These are phyloP conservation scores for Globisporangium solare DNA, from an alignment of 352 stramenopile genomes.

Conservation along the genomic window DNA sequence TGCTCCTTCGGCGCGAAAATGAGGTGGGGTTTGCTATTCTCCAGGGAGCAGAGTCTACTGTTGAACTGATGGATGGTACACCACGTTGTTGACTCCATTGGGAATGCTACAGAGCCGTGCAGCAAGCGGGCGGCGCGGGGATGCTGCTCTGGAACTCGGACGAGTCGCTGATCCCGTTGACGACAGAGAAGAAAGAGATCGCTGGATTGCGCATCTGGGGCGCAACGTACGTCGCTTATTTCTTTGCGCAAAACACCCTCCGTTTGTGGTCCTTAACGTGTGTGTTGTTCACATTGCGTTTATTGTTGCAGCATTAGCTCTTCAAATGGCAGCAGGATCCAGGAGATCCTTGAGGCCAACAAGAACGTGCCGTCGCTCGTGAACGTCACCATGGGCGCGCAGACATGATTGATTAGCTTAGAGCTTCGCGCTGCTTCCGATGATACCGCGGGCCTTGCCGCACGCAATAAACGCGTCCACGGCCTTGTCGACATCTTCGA, in stretches of 20 bases:
- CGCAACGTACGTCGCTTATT: constrained; percentile 36
- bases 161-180: constrained; percentile 54
- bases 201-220: constrained; percentile 51
- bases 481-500: constrained; percentile 89
- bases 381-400: constrained; percentile 19
- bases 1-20: constrained; percentile 66
- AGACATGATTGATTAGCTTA: background rate
- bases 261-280: background rate
- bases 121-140: constrained; percentile 44
- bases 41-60: no score
- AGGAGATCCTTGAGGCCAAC: constrained; percentile 36
- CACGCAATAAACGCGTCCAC: constrained; percentile 92
- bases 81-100: background rate
- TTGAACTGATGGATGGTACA: no score
- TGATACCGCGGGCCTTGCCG: constrained; percentile 75
- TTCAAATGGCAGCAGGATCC: constrained; percentile 38
- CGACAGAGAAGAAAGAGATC: constrained; percentile 55
- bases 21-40: constrained; percentile 24
- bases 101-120: constrained; percentile 29
- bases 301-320: constrained; percentile 33
- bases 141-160: constrained; percentile 70
- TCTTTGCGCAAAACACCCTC: no score
- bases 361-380: constrained; percentile 57
- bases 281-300: constrained; percentile 15
- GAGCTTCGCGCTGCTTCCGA: constrained; percentile 18